phyloP scores from a whole-genome alignment of 306 rosid genomes.

The Rubus parviflorus region DNA sequence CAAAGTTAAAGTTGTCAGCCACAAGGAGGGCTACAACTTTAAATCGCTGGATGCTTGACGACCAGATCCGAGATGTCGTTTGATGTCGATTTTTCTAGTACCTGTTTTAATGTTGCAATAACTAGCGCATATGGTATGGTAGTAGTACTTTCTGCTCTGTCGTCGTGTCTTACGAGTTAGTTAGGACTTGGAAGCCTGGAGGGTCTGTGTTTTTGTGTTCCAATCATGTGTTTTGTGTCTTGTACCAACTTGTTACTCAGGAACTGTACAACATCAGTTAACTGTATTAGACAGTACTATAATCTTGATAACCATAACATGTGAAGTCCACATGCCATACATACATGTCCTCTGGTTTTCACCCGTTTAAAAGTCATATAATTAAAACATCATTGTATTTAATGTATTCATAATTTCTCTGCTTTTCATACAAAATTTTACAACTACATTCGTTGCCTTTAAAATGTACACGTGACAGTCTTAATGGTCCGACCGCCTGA shows the following conservation, averaged over 20 bases:
- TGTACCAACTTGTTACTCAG: not conserved
- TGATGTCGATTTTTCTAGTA: not conserved
- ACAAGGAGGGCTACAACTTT: too few relatives aligned
- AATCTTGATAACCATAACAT: not conserved
- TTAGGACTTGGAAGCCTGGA: not conserved
- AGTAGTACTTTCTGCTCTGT: not conserved
- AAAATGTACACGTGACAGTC: too few relatives aligned
- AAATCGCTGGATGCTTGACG: too few relatives aligned
- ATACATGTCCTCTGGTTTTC: not conserved
- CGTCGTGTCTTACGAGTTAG: not conserved
- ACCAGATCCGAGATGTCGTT: too few relatives aligned
- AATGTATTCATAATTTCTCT: too few relatives aligned
- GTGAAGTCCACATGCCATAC: slow-evolving; percentile 22
- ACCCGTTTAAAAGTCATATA: not conserved
- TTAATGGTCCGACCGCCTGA: not conserved
- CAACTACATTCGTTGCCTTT: too few relatives aligned
- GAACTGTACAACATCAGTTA: not conserved
- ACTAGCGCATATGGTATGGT: not conserved
- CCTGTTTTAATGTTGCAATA: not conserved
- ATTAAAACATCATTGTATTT: too few relatives aligned
- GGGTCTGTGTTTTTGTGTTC: not conserved
- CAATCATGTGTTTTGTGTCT: not conserved
- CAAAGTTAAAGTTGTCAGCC: not conserved
- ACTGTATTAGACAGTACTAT: not conserved
- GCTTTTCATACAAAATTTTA: too few relatives aligned